Evolutionary conservation across 148 eudicot genomes (phyloP).

Genomic region (Nepenthes mirabilis): DNA sequence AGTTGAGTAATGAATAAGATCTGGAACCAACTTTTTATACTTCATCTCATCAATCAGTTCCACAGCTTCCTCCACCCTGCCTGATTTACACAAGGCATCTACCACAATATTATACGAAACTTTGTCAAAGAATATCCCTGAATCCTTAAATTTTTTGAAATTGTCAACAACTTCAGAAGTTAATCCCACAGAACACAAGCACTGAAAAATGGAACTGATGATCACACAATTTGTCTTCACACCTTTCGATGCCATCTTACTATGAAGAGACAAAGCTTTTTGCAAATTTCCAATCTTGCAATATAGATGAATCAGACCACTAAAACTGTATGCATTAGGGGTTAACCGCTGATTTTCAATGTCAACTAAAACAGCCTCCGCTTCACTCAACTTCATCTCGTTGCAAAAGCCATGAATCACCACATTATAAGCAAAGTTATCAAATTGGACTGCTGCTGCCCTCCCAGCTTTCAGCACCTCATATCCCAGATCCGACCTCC

Average conservation of each 20-base stretch:
- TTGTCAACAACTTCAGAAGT: slow-evolving; percentile 22
- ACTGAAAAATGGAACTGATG: slow-evolving; percentile 33
- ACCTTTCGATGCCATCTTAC: slow-evolving; percentile 40
- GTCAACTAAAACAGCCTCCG: slow-evolving; percentile 39
- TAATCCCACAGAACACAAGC: slow-evolving; percentile 31
- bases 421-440: slow-evolving; percentile 32
- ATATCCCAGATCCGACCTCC: slow-evolving; percentile 29
- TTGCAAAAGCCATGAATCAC: slow-evolving; percentile 52
- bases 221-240: slow-evolving; percentile 43
- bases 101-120: slow-evolving; percentile 37
- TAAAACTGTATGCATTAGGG: slow-evolving; percentile 29
- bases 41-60: slow-evolving; percentile 47
- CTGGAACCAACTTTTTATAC: slow-evolving; percentile 28
- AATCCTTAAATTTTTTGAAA: slow-evolving; percentile 15
- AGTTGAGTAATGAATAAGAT: slow-evolving; percentile 64
- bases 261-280: slow-evolving; percentile 29
- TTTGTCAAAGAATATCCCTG: slow-evolving; percentile 40
- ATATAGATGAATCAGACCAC: slow-evolving; percentile 39
- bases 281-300: slow-evolving; percentile 28
- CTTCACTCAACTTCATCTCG: slow-evolving; percentile 41
- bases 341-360: slow-evolving; percentile 35
- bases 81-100: slow-evolving; percentile 43
- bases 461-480: slow-evolving; percentile 27
- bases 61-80: slow-evolving; percentile 42
- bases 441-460: slow-evolving; percentile 13